Base-by-base conservation (phyloP, 2,329 filamentous ascomycete species). In the Fusarium subglutinans region DNA sequence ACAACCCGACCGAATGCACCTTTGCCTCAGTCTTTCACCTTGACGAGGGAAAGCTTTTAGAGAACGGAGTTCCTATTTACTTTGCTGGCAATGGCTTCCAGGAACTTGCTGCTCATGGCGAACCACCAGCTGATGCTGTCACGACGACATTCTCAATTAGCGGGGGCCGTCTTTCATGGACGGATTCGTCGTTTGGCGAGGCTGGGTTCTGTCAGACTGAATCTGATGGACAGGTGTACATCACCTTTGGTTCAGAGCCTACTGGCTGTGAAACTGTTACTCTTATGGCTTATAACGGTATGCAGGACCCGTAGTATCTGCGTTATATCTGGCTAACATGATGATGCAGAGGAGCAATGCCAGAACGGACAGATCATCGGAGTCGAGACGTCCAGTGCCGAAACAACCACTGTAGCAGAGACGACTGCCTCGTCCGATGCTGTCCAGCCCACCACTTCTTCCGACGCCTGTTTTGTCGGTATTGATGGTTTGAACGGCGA, bases 361-460 rank as follows among this genome's bases (percentile, higher is more conserved):
- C 68, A 65, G 26, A 65, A 70, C 3, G 68, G 68, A 20, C 43
- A 65, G 18, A 64, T 70, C 8, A 26, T 70, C 8, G 54, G 38
- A 5, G 18, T n/a, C 17, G 50, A 59, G 8, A 33, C 45, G 1
- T 59, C 54, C 6, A 68, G 54, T 33, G 35, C 35, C 8, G 47
- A 61, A 11, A 15, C 18, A 17, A 45, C 47, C 3, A 14, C 18
- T 1, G 15, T n/a, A 24, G 20, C n/a, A 18, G 50, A 53, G 33
- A 51, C 18, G 4, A 50, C 43, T 11, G 40, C 43, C 24, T 43
- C 54, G 3, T 30, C 28, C 9, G 43, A 37, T 15, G 17, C 50
- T 20, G 33, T 26, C 6, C 38, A 45, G 12, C 8, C 50, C 7
- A 50, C 51, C 11, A 43, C 41, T 17, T 41, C 53, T n/a, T 24